Evolutionary conservation across 164 flowering plant genomes (phyloP), one percentile per base, ranked within the genome.

Genomic region (Saururus chinensis): DNA sequence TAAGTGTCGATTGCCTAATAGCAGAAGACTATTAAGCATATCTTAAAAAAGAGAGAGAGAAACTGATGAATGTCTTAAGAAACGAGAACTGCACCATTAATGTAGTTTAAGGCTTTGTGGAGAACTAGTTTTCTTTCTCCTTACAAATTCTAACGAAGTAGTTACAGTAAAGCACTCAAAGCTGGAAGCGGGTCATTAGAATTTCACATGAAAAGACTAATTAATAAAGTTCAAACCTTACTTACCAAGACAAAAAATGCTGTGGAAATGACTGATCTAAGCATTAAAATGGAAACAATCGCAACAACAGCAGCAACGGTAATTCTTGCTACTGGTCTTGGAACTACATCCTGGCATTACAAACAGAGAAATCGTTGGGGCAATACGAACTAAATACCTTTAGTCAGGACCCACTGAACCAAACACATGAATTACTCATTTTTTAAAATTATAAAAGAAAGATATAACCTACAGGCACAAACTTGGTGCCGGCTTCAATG

Each of bases 221-320:
- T 1, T n/a, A 53, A 8, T 4, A n/a, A n/a, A 53, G 56, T n/a
- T 53, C 9, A 9, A 17, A 17, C 14, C 9, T 42, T 14, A 66
- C 78, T 48, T 83, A 93, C 98, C 96, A 88, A 75, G 40, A 71
- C 84, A 72, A 93, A 89, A 79, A 88, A 82, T 45, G 80, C 97
- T 37, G 98, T 93, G 0, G 97, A 89, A 57, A 89, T 57, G 69
- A 93, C 70, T 40, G 96, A 86, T 73, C 82, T 88, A 63, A 89
- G 73, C 19, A 85, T 80, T 78, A 88, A 85, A 20, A 86, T 79
- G 9, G 87, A 64, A 63, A 86, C 41, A 5, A 66, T 19, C 66
- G 70, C 56, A 25, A 75, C 77, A 53, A 71, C 79, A 16, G 76
- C 68, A 58, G 84, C 61, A 4, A 90, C 92, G 25, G 82, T 75